Percentiles rank a stretch among this genome's conserved stretches.
Conservation (phyloP, 1,284 basidiomycete genomes). For the Boletellus dicymbophilus region DNA sequence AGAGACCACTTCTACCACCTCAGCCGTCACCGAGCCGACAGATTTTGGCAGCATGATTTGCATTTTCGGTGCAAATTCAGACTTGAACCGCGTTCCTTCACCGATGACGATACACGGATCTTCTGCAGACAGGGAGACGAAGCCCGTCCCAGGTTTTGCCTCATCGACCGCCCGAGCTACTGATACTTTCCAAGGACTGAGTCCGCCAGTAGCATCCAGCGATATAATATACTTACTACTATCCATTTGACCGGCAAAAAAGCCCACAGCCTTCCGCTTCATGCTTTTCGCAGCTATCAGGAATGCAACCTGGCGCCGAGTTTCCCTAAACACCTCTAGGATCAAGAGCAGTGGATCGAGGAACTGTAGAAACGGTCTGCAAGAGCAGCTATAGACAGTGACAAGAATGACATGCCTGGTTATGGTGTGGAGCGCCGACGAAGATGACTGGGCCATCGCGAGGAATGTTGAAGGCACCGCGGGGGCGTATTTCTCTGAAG, state of each 20-base stretch:
- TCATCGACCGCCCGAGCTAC: constrained; percentile 92
- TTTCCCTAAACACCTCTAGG: constrained; percentile 87
- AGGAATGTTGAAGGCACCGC: constrained; percentile 96
- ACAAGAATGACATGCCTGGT: constrained; percentile 67
- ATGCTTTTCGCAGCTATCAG: constrained; percentile 94
- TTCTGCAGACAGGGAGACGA: constrained; percentile 71
- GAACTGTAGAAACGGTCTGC: constrained; percentile 59
- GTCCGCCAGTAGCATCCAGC: constrained; percentile 6
- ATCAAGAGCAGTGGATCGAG: constrained; percentile 92
- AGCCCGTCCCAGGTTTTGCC: constrained; percentile 79
- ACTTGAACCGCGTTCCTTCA: constrained; percentile 76
- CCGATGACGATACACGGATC: constrained; percentile 84
- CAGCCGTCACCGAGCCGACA: constrained; percentile 77
- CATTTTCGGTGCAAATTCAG: constrained; percentile 79
- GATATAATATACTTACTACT: constrained; percentile 68
- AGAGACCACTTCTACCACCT: constrained; percentile 88
- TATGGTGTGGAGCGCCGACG: constrained; percentile 95
- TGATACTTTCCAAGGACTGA: constrained; percentile 62
- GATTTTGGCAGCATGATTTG: constrained; percentile 91
- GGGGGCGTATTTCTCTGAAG: constrained; percentile 94
- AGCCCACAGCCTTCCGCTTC: constrained; percentile 81
- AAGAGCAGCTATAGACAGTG: constrained; percentile 1
- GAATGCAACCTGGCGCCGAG: constrained; percentile 83
- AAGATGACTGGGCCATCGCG: constrained; percentile 93
- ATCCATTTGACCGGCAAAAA: constrained; percentile 85